Base-by-base conservation (phyloP, 306 rosid species). In the Nissolia schottii region DNA sequence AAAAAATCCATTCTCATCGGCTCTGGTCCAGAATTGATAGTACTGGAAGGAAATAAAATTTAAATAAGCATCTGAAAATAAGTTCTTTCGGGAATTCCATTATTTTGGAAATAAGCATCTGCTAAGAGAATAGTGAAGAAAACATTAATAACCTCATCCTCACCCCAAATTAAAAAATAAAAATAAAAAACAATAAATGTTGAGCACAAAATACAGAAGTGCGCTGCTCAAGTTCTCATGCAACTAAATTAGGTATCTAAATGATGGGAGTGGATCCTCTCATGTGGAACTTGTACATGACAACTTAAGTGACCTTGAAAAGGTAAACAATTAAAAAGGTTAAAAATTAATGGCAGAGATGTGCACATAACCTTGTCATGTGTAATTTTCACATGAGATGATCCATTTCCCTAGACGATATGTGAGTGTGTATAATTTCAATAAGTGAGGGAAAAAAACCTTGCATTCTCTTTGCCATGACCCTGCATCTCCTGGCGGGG, bases 381-480 rank as follows among this genome's bases (percentile, higher is more conserved):
- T n/a, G n/a, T n/a, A n/a, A n/a, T n/a, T n/a, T n/a, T n/a, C n/a
- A n/a, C n/a, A n/a, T n/a, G n/a, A n/a, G n/a, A n/a, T n/a, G n/a
- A n/a, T n/a, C n/a, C n/a, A n/a, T n/a, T n/a, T n/a, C n/a, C n/a
- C n/a, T n/a, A n/a, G n/a, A n/a, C n/a, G n/a, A 34, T 7, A 34
- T 2, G 43, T 12, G 12, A 8, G 43, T 37, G 14, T 37, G 11
- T 10, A n/a, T 3, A 62, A 37, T 70, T 77, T 62, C 75, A 71
- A 29, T 64, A 57, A 49, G 54, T 40, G 56, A 56, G 41, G 54
- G 62, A 37, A 57, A 58, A 41, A 67, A 58, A 93, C 98, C 97
- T 91, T 91, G 80, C 90, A 68, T 67, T 90, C 98, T 72, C 77
- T 81, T 83, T 93, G 98, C 98, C 98, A 93, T 32, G 98, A 93